A percentile compares a stretch with the other conserved stretches of the same genome.
phyloP scores from a whole-genome alignment of 495 filamentous ascomycete species.

The Neurospora sp. region DNA sequence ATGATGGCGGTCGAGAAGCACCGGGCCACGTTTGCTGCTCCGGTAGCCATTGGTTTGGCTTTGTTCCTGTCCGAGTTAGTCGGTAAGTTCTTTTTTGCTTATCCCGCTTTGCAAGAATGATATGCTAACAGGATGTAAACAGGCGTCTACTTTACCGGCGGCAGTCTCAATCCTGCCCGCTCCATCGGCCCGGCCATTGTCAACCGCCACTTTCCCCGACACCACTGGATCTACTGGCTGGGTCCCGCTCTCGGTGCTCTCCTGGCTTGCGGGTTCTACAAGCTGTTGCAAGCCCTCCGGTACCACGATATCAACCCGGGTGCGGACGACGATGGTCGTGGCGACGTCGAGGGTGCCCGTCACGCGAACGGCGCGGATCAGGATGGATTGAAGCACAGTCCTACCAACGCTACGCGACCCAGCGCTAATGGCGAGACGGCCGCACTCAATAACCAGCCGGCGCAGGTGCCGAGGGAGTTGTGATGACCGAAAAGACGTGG shows the following conservation, averaged over 20 bases:
- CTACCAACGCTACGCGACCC: not conserved
- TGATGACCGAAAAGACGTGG: not conserved
- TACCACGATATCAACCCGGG: conserved; percentile 64
- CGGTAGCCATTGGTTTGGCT: conserved; percentile 63
- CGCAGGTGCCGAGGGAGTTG: not conserved
- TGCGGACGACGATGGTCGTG: conserved; percentile 18
- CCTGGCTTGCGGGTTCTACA: conserved; percentile 59
- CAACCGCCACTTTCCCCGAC: conserved; percentile 47
- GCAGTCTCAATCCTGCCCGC: conserved; percentile 50
- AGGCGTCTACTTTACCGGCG: conserved; percentile 53
- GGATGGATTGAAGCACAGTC: not conserved
- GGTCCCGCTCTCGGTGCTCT: conserved; percentile 47
- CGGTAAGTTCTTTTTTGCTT: conserved; percentile 25
- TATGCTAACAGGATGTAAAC: not conserved
- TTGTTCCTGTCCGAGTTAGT: conserved; percentile 60
- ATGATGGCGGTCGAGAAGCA: conserved; percentile 80
- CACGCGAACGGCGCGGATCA: not conserved
- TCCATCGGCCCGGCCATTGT: conserved; percentile 48
- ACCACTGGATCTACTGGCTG: conserved; percentile 67
- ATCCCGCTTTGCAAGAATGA: too few relatives aligned
- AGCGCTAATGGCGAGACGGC: not conserved
- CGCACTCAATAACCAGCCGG: not conserved
- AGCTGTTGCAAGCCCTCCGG: conserved; percentile 53
- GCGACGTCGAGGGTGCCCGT: conserved; percentile 8
- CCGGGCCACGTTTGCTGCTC: conserved; percentile 67